Conservation (phyloP, 2,329 filamentous ascomycete species). For the Sporothrix euskadiensis region DNA sequence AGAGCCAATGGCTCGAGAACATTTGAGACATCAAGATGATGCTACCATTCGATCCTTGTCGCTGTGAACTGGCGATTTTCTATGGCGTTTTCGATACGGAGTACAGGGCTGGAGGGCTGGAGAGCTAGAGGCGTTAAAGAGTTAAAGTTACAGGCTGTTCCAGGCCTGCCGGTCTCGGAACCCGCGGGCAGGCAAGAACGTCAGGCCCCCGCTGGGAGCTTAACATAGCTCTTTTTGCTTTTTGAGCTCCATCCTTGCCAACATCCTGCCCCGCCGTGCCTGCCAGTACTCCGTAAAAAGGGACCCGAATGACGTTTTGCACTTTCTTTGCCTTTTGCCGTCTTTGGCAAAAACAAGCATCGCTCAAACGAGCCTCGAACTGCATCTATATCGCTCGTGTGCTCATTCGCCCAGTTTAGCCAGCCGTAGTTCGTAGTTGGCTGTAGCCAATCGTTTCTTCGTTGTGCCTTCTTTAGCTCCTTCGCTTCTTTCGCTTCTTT, state of each 20-base stretch:
- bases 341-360: neutral
- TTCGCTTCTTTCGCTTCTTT: no score
- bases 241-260: slow-evolving; percentile 17
- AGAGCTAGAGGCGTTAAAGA: no score
- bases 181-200: no score
- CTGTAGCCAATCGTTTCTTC: neutral
- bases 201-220: neutral
- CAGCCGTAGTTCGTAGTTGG: neutral
- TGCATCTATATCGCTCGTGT: neutral
- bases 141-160: neutral
- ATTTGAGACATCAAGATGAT: neutral
- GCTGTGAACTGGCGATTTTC: neutral
- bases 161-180: slow-evolving; percentile 6
- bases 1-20: neutral
- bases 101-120: neutral
- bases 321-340: neutral
- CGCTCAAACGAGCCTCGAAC: neutral
- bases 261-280: neutral
- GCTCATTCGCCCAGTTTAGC: neutral
- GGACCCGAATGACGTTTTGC: slow-evolving; percentile 1
- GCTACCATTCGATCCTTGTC: neutral
- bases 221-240: neutral
- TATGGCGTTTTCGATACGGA: neutral
- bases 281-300: neutral
- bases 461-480: no score